phyloP scores from a whole-genome alignment of 75 land plant genomes.

The Pinus tabuliformis region DNA sequence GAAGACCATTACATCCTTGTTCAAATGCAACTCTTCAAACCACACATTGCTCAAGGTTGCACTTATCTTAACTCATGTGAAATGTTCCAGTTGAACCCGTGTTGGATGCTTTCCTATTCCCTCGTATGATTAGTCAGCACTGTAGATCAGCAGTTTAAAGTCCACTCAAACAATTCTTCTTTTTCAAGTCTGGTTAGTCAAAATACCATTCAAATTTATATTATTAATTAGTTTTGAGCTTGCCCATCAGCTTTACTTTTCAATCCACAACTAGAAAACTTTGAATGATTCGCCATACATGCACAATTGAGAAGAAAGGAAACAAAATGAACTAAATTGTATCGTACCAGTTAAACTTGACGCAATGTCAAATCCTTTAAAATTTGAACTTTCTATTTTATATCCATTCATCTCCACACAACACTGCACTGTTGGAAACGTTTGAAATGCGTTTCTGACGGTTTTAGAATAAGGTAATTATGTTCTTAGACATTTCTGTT shows the following conservation, averaged over 20 bases:
- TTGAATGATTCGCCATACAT: no score
- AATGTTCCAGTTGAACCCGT: no score
- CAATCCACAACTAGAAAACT: no score
- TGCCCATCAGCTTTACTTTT: neutral
- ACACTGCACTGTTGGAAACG: neutral
- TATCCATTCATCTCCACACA: no score
- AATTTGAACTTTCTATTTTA: no score
- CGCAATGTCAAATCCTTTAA: no score
- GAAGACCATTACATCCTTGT: neutral
- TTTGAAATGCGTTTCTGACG: neutral
- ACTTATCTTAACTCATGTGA: neutral
- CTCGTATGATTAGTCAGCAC: no score
- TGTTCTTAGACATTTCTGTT: neutral
- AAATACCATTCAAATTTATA: neutral
- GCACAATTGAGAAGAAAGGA: no score
- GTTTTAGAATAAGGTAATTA: neutral
- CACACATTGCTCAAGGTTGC: neutral
- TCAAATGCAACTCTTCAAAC: conserved; percentile 1
- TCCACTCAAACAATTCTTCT: neutral
- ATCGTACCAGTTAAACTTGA: no score
- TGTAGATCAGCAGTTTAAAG: no score
- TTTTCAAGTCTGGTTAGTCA: neutral
- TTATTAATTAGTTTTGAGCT: neutral
- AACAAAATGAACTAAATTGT: no score
- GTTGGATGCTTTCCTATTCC: no score